Evolutionary conservation across 225 moss, liverwort and hornwort genomes (phyloP).

Genomic region (Thuidium tamariscinum): DNA sequence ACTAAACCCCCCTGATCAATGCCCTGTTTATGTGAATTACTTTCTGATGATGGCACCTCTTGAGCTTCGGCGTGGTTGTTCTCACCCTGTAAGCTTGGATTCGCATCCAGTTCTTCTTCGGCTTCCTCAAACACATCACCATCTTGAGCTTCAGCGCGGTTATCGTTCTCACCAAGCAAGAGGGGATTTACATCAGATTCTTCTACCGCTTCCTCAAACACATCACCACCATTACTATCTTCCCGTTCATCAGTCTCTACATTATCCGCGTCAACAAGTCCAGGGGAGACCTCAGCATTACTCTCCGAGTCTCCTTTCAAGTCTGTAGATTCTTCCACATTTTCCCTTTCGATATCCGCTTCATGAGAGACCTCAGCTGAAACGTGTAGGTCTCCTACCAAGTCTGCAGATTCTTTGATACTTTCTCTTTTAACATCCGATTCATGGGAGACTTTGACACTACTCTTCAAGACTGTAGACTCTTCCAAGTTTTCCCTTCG

Average conservation of each 20-base stretch:
- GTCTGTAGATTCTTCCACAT: not conserved
- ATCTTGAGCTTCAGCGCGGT: constrained; percentile 7
- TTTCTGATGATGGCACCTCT: constrained; percentile 15
- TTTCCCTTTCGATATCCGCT: not conserved
- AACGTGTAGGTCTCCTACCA: not conserved
- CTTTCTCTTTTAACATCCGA: not conserved
- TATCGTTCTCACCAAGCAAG: constrained; percentile 8
- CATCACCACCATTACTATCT: not conserved
- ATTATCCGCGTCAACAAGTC: not conserved
- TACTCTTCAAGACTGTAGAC: not conserved
- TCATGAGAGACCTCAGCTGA: not conserved
- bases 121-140: constrained; percentile 31
- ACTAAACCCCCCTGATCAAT: constrained; percentile 31
- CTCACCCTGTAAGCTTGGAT: constrained; percentile 22
- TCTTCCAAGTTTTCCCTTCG: not conserved
- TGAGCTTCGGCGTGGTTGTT: not conserved
- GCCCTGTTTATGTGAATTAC: constrained; percentile 12
- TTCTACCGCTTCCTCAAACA: constrained; percentile 24
- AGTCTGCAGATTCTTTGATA: not conserved
- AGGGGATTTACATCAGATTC: constrained; percentile 12
- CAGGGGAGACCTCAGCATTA: not conserved
- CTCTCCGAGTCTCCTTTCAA: not conserved
- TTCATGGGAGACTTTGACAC: not conserved
- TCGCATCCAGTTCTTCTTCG: constrained; percentile 18
- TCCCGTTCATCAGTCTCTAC: not conserved